Conservation (phyloP, 2,329 filamentous ascomycete species). For the Ophiosphaerella narmari region DNA sequence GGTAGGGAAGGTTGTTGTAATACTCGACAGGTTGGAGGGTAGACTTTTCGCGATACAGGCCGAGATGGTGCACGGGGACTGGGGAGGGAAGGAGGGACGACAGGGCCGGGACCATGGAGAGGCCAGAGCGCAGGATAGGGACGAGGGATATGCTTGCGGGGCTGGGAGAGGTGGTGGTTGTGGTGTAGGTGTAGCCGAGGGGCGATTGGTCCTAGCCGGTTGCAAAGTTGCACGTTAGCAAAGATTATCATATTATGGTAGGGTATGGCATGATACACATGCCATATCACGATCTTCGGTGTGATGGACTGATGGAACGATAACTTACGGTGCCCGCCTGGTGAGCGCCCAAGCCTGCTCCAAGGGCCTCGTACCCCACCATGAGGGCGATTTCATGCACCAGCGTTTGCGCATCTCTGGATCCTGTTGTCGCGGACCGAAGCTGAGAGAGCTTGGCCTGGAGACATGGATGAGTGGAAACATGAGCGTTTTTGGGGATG, state of each 20-base stretch:
- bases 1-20: conserved; percentile 94
- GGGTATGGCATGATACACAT: neutral
- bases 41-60: conserved; percentile 87
- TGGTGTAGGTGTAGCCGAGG: conserved; percentile 75
- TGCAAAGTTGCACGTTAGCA: conserved; percentile 1
- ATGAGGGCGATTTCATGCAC: conserved; percentile 87
- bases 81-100: conserved; percentile 79
- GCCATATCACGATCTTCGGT: neutral
- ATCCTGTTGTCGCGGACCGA: conserved; percentile 70
- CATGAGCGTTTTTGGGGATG: conserved; percentile 65
- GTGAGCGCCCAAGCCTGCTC: conserved; percentile 61
- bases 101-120: conserved; percentile 88
- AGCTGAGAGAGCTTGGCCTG: conserved; percentile 88
- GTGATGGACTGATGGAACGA: neutral
- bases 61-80: conserved; percentile 88
- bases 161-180: conserved; percentile 64
- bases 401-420: conserved; percentile 78
- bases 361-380: conserved; percentile 80
- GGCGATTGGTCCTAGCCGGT: conserved; percentile 71
- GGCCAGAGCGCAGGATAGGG: conserved; percentile 88
- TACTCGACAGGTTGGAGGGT: conserved; percentile 92
- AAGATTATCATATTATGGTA: neutral
- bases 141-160: conserved; percentile 77
- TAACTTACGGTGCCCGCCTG: conserved; percentile 67
- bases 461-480: conserved; percentile 85